Conservation (phyloP, 345 rosid genomes). For the Heritiera littoralis region DNA sequence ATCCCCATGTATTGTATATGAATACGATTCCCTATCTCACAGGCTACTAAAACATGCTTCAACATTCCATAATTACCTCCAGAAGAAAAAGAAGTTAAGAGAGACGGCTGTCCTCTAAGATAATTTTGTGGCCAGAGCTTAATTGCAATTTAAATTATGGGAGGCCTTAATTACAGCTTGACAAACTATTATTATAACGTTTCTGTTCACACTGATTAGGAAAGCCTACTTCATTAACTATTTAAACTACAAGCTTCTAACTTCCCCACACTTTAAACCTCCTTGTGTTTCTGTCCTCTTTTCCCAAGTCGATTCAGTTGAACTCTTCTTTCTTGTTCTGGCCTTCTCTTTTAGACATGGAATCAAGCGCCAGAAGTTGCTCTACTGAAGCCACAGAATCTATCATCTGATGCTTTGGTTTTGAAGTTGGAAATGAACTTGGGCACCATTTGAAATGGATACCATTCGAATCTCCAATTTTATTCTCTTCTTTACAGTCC, state of each 20-base stretch:
- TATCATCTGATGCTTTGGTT: constrained; percentile 22
- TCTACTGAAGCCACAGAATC: constrained; percentile 21
- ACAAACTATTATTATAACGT: neutral
- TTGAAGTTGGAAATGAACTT: constrained; percentile 10
- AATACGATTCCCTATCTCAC: constrained; percentile 28
- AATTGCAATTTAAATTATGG: neutral
- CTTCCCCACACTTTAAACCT: constrained; percentile 23
- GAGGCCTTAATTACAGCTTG: neutral
- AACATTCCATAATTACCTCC: constrained; percentile 33
- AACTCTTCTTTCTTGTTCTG: constrained; percentile 23
- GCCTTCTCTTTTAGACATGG: constrained; percentile 28
- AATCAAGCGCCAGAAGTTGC: constrained; percentile 8
- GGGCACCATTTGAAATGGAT: constrained; percentile 33
- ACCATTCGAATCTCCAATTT: constrained; percentile 30
- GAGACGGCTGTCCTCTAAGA: constrained; percentile 1
- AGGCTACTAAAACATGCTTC: constrained; percentile 32
- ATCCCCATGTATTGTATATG: constrained; percentile 23
- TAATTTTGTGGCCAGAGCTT: constrained; percentile 20
- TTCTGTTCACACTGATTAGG: constrained; percentile 23
- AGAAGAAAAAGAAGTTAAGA: constrained; percentile 20
- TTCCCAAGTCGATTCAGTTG: constrained; percentile 14
- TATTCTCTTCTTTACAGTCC: constrained; percentile 29
- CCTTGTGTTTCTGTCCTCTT: constrained; percentile 11
- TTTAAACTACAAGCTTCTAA: constrained; percentile 32
- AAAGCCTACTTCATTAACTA: constrained; percentile 26